Evolutionary conservation across 2,329 filamentous ascomycete species (phyloP).

Genomic region (Talaromyces pinophilus): DNA sequence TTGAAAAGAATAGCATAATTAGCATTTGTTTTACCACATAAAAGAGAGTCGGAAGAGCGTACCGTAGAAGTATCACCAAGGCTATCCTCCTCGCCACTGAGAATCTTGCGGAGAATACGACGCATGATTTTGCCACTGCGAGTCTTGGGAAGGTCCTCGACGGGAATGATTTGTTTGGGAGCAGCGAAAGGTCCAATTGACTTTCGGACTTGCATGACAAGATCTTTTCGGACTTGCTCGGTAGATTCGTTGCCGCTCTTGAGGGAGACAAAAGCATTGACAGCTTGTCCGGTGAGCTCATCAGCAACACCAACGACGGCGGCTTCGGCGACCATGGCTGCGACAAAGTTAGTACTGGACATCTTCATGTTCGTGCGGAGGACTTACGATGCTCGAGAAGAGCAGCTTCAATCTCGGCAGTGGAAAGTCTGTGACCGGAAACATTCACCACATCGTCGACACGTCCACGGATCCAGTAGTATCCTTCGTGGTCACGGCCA

Average conservation of each 20-base stretch:
- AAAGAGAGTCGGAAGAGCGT: constrained; percentile 44
- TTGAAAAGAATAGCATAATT: not conserved
- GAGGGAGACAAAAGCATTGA: constrained; percentile 93
- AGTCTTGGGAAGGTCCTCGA: constrained; percentile 95
- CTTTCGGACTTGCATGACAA: constrained; percentile 92
- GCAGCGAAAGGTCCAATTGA: constrained; percentile 97
- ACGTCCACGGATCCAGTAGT: constrained; percentile 99
- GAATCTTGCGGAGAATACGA: constrained; percentile 92
- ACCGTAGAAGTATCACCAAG: constrained; percentile 90
- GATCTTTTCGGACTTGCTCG: constrained; percentile 86
- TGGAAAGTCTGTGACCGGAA: constrained; percentile 91
- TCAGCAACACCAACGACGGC: constrained; percentile 92
- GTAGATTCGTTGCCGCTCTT: constrained; percentile 77
- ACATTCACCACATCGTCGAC: constrained; percentile 99
- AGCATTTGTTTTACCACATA: not conserved
- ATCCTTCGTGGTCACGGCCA: constrained; percentile 93
- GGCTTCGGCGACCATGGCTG: constrained; percentile 73
- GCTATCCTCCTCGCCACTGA: constrained; percentile 96
- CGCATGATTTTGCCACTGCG: constrained; percentile 99
- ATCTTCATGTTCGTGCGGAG: not conserved
- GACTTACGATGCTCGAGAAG: constrained; percentile 79
- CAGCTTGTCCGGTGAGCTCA: constrained; percentile 93
- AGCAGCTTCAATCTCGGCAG: constrained; percentile 95
- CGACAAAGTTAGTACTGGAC: constrained; percentile 8
- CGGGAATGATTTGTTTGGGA: constrained; percentile 87